Conservation (phyloP, 805 yeast species). For the Cyberlindnera lachancei region DNA sequence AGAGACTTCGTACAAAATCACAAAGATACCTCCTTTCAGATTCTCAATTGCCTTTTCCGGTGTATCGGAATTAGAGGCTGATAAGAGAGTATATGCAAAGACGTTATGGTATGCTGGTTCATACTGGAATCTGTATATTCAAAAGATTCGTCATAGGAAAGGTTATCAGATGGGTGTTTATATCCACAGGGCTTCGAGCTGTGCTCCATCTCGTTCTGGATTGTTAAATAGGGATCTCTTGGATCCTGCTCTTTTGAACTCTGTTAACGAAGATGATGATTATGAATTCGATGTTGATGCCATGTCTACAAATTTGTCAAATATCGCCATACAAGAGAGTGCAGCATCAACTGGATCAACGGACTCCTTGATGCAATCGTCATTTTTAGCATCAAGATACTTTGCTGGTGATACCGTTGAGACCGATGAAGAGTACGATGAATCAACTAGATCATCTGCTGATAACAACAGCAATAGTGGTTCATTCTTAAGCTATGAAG, state of each 20-base stretch:
- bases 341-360: background rate
- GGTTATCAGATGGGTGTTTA: slow-evolving; percentile 49
- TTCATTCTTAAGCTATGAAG: slow-evolving; percentile 35
- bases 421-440: slow-evolving; percentile 11
- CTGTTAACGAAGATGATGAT: slow-evolving; percentile 10
- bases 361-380: too few species aligned
- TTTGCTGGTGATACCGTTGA: slow-evolving; percentile 1
- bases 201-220: slow-evolving; percentile 32
- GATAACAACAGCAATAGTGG: too few species aligned
- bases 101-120: slow-evolving; percentile 58
- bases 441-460: slow-evolving; percentile 14
- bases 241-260: slow-evolving; percentile 2
- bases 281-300: background rate
- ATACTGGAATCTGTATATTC: slow-evolving; percentile 49
- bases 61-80: slow-evolving; percentile 36
- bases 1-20: slow-evolving; percentile 24
- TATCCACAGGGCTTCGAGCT: slow-evolving; percentile 40
- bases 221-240: slow-evolving; percentile 32
- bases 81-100: slow-evolving; percentile 41
- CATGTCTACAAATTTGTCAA: background rate
- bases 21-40: slow-evolving; percentile 46
- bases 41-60: slow-evolving; percentile 46
- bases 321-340: background rate
- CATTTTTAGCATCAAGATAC: background rate
- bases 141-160: slow-evolving; percentile 36